Percentiles rank a stretch among this genome's conserved stretches.
Conservation (phyloP, 345 rosid species). For the Eucalyptus coolabah region DNA sequence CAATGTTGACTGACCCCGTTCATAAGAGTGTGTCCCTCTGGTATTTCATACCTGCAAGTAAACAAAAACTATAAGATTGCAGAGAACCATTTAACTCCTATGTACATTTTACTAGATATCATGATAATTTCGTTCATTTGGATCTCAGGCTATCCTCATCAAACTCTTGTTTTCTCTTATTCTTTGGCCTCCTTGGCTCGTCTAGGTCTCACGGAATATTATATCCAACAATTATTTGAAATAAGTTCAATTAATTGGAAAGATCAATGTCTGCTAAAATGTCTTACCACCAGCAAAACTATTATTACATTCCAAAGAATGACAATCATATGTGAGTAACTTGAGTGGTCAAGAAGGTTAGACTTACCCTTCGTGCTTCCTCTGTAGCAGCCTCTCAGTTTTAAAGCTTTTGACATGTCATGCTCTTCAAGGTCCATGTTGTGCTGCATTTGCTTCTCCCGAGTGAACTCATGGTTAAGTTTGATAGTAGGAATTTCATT, state of each 20-base stretch:
- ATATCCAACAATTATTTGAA: not conserved
- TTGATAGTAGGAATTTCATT: constrained; percentile 79
- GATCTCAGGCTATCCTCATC: not conserved
- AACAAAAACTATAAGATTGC: not conserved
- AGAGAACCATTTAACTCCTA: not conserved
- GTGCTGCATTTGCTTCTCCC: constrained; percentile 49
- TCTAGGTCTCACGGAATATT: not conserved
- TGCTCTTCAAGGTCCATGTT: constrained; percentile 55
- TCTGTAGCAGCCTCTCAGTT: constrained; percentile 64
- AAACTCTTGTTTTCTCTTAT: not conserved
- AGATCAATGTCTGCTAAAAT: not conserved
- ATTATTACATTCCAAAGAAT: not conserved
- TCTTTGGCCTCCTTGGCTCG: not conserved
- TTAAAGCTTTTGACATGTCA: constrained; percentile 65
- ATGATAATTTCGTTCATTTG: not conserved
- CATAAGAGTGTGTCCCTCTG: constrained; percentile 79
- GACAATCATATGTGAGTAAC: not conserved
- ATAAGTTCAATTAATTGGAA: not conserved
- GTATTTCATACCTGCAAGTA: constrained; percentile 72
- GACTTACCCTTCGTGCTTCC: constrained; percentile 93
- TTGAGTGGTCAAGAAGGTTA: not conserved
- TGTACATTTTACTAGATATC: not conserved
- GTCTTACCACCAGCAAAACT: not conserved
- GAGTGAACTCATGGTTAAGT: constrained; percentile 50
- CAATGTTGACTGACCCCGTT: constrained; percentile 37